A percentile compares a stretch with the other conserved stretches of the same genome.
Conservation (phyloP, 345 rosid genomes). For the Murraya koenigii region DNA sequence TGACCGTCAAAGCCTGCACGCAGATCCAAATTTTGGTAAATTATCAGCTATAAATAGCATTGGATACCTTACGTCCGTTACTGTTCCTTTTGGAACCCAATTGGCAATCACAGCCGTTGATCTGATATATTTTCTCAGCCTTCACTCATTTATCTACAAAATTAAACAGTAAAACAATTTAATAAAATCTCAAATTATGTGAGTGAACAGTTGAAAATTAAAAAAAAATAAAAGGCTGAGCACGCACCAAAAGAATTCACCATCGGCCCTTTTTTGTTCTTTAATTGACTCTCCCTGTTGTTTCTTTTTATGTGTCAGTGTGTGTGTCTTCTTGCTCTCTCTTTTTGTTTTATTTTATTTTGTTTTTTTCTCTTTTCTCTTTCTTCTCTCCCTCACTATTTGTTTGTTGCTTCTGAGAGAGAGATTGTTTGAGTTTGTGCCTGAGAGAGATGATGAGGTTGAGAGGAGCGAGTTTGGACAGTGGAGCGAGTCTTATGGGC, state of each 20-base stretch:
- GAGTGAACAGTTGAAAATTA: neutral
- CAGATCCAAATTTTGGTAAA: slow-evolving; percentile 2
- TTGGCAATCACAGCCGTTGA: neutral
- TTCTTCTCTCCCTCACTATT: neutral
- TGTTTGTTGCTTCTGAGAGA: neutral
- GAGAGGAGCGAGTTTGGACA: slow-evolving; percentile 6
- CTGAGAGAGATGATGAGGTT: neutral
- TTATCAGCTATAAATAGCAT: slow-evolving; percentile 6
- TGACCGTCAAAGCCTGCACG: neutral
- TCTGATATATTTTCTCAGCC: neutral
- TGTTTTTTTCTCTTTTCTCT: neutral
- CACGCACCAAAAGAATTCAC: neutral
- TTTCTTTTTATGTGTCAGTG: too few species aligned
- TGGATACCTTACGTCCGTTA: slow-evolving; percentile 20
- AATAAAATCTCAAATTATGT: neutral
- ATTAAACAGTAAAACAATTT: too few species aligned
- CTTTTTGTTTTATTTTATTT: neutral
- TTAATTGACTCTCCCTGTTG: too few species aligned
- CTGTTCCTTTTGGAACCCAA: neutral
- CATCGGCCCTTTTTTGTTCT: too few species aligned
- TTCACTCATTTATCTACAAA: neutral
- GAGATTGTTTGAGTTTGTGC: neutral
- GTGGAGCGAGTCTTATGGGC: neutral
- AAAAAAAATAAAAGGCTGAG: neutral
- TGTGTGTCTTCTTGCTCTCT: neutral